Evolutionary conservation across 2,329 filamentous ascomycete genomes (phyloP), one percentile per base, ranked within the genome.

Genomic region (Cladobotryum protrusum): DNA sequence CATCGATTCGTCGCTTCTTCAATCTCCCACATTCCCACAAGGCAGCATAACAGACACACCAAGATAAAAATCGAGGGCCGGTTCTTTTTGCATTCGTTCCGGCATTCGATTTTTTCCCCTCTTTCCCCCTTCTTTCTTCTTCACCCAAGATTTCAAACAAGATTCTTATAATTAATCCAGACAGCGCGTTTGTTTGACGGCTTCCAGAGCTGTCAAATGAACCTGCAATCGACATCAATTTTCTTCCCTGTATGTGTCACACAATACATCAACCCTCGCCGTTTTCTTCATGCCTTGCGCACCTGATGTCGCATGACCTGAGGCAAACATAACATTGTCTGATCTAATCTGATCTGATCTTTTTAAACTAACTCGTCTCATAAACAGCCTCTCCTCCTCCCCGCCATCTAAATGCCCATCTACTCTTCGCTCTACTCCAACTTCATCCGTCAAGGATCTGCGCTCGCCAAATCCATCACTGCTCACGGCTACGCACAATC

Each of bases 401-500:
- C 70, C 69, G 75, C 81, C 70, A 82, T 79, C 88, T 96, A 95
- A 95, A 97, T 96, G 92, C 82, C 82, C 72, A 82, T 83, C 65
- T 84, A 83, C 70, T 83, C 81, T 56, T 81, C 79, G 66, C 73
- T 85, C 58, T 84, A 83, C 72, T 78, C 82, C 74, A 85, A 80
- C 77, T 88, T 97, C 79, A 89, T 95, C 83, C 92, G 93, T 78
- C 88, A 92, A 81, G 91, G 89, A 86, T 87, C 96, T 74, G 66
- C 69, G 64, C 69, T 71, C 65, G 85, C 89, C 67, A 97, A 97
- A 77, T 90, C 91, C 65, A 87, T 97, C 71, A 92, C 89, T 70
- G 91, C 89, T 68, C 89, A 97, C 82, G 92, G 92, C 73, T 97
- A 96, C 81, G 91, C 91, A 62, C 92, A 97, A 71, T 96, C 91